A percentile compares a stretch with the other conserved stretches of the same genome.
These are phyloP conservation scores for Micromonas pusilla DNA, from an alignment of 139 green algal species.

Conservation along the genomic window DNA sequence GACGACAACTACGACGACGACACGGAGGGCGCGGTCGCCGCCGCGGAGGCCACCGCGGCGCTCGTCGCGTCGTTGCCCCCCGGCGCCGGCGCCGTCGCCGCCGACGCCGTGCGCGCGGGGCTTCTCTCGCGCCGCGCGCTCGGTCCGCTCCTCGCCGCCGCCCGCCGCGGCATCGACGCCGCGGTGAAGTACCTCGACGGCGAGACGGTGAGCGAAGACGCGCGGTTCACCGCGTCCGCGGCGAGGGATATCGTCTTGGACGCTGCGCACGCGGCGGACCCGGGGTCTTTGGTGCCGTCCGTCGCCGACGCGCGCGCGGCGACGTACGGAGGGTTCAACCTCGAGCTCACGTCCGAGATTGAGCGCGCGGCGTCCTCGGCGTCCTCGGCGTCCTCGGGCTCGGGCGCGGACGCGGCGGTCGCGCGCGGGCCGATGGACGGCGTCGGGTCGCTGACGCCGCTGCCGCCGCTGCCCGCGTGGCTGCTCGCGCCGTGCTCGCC, in stretches of 20 bases:
- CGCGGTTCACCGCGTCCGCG: background rate
- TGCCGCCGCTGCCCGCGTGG: background rate
- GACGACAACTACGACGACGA: background rate
- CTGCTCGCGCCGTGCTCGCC: conserved; percentile 8
- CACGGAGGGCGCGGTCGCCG: background rate
- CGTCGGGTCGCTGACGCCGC: background rate
- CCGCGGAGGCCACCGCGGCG: background rate
- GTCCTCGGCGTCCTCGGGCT: background rate
- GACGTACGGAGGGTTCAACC: background rate
- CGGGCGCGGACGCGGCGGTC: too few relatives aligned
- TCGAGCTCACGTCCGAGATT: background rate
- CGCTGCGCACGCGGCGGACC: background rate
- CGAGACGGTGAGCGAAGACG: background rate
- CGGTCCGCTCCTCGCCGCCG: background rate
- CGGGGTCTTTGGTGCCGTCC: background rate
- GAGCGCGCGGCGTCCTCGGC: background rate
- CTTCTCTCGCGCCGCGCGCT: background rate
- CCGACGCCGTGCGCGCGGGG: background rate
- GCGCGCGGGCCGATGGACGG: conserved; percentile 4
- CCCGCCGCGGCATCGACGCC: background rate
- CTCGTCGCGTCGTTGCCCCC: conserved; percentile 1
- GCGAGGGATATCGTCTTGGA: background rate
- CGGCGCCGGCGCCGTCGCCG: background rate
- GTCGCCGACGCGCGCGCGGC: background rate
- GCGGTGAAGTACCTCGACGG: background rate